phyloP scores from a whole-genome alignment of 73 alveolate species.

The Loxodes magnus region DNA sequence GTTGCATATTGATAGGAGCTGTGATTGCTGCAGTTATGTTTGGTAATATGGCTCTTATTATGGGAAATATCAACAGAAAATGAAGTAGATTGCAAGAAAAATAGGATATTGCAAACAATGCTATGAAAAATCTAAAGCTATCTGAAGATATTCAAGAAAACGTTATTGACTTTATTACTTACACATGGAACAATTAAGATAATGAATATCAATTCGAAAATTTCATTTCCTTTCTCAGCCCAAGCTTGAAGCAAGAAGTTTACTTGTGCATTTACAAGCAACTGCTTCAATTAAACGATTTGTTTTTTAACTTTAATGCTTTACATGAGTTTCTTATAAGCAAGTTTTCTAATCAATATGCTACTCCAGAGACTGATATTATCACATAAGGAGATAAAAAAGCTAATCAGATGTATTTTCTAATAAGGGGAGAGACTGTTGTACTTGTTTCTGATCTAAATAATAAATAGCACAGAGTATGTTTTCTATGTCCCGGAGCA shows the following conservation, averaged over 20 bases:
- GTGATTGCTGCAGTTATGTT: constrained; percentile 37
- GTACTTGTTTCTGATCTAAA: constrained; percentile 18
- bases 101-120: constrained; percentile 14
- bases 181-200: constrained; percentile 30
- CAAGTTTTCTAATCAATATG: neutral
- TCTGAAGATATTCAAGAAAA: constrained; percentile 16
- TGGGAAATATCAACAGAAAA: constrained; percentile 18
- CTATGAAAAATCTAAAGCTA: constrained; percentile 44
- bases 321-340: neutral
- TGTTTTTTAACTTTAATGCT: neutral
- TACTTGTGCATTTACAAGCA: neutral
- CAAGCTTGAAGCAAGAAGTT: constrained; percentile 11
- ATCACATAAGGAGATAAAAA: constrained; percentile 13
- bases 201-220: constrained; percentile 30
- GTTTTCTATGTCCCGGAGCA: constrained; percentile 67
- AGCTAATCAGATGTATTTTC: constrained; percentile 17
- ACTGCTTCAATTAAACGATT: neutral
- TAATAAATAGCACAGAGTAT: constrained; percentile 33
- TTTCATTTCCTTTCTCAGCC: constrained; percentile 29
- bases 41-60: constrained; percentile 42
- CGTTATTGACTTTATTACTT: constrained; percentile 21
- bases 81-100: constrained; percentile 15
- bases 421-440: constrained; percentile 36
- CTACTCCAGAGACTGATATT: neutral
- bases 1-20: constrained; percentile 31